These are phyloP conservation scores for Ensete ventricosum DNA, from an alignment of 176 grass and related monocot genomes.

Conservation along the genomic window DNA sequence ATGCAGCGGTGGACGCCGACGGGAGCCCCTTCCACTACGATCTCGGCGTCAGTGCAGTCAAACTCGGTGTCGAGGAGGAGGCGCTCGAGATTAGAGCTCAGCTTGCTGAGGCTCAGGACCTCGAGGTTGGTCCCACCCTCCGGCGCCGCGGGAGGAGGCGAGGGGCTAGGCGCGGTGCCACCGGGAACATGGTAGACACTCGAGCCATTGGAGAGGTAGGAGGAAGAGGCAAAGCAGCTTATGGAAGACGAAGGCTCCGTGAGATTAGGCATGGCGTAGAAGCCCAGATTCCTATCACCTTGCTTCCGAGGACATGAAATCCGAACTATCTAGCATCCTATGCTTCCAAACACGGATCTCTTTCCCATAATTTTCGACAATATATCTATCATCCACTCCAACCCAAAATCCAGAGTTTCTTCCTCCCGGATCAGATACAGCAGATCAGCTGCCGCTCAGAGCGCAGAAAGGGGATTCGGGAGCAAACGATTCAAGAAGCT, in stretches of 20 bases:
- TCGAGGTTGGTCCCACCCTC: constrained; percentile 30
- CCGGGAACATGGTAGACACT: background rate
- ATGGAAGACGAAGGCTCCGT: constrained; percentile 15
- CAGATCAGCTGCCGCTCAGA: too few relatives aligned
- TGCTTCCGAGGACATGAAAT: background rate
- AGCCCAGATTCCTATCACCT: background rate
- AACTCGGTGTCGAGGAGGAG: constrained; percentile 50
- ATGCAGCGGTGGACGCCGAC: constrained; percentile 88
- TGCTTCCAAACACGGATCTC: background rate
- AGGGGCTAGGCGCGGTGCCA: constrained; percentile 20
- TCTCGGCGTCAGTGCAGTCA: constrained; percentile 78
- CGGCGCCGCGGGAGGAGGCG: constrained; percentile 1
- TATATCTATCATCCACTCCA: background rate
- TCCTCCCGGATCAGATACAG: background rate
- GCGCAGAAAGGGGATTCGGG: background rate
- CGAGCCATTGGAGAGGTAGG: constrained; percentile 23
- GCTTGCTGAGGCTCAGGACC: constrained; percentile 49
- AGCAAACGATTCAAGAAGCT: too few relatives aligned
- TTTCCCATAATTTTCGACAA: background rate
- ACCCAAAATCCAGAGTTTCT: background rate
- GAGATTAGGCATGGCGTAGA: constrained; percentile 4
- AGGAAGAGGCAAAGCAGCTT: constrained; percentile 14
- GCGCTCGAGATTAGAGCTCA: constrained; percentile 69
- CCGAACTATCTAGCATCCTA: background rate
- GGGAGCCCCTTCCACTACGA: constrained; percentile 48